These are phyloP conservation scores for Phytophthora brassicae DNA, from an alignment of 352 stramenopile species.

Conservation along the genomic window DNA sequence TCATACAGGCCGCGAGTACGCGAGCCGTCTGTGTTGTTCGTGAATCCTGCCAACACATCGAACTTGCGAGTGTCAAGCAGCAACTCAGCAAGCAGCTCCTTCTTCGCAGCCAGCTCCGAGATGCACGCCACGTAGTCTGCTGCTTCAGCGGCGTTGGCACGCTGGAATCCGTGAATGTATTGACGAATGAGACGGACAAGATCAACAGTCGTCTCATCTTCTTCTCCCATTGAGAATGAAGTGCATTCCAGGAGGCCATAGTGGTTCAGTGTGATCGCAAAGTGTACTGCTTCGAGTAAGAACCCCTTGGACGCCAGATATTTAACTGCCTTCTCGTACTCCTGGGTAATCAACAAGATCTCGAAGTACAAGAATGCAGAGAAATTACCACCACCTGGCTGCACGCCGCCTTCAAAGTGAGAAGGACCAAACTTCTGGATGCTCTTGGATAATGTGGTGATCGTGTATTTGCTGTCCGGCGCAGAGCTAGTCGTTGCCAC, in stretches of 20 bases:
- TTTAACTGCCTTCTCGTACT: conserved; percentile 82
- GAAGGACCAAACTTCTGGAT: conserved; percentile 76
- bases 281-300: conserved; percentile 78
- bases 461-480: conserved; percentile 64
- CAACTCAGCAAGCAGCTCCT: conserved; percentile 70
- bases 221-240: conserved; percentile 54
- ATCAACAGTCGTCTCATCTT: conserved; percentile 65
- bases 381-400: conserved; percentile 41
- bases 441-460: conserved; percentile 60
- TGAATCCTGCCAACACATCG: conserved; percentile 75
- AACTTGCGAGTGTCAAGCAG: conserved; percentile 84
- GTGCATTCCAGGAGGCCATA: conserved; percentile 69
- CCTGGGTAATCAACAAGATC: conserved; percentile 75
- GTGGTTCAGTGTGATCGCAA: conserved; percentile 78
- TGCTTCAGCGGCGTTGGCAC: conserved; percentile 70
- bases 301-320: conserved; percentile 80
- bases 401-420: conserved; percentile 62
- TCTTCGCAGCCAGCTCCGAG: conserved; percentile 58
- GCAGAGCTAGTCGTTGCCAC: conserved; percentile 34
- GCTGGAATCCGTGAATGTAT: conserved; percentile 84
- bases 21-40: conserved; percentile 81
- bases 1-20: conserved; percentile 78
- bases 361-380: conserved; percentile 81
- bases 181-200: conserved; percentile 80
- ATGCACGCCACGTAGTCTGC: conserved; percentile 83